Evolutionary conservation across 2,329 filamentous ascomycete species (phyloP), one percentile per base, ranked within the genome.

Genomic region (Colletotrichum abscissum): DNA sequence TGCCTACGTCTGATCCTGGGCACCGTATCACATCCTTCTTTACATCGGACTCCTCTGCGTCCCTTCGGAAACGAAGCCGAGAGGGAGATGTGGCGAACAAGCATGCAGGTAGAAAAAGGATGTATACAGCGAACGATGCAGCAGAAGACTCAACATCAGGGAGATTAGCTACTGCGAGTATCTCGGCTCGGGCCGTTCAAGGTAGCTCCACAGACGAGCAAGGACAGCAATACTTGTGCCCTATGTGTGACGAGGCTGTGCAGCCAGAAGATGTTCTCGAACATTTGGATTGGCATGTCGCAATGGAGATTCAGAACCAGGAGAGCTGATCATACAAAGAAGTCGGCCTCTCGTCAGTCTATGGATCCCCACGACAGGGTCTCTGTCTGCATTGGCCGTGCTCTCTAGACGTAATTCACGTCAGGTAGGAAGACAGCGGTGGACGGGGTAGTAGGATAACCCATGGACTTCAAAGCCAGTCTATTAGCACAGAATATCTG

Each of bases 401-500:
- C 33, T 12, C 33, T 12, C 1, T 12, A 12, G 33, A 35, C 1
- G 3, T 35, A 12, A 11, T 5, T 35, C 4, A 12, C 33, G 33
- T 5, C 11, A 35, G 33, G 33, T 35, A 35, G 11, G 33, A 12
- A 12, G 33, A 35, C 33, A 5, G 1, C 4, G 1, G 11, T 35
- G 33, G 33, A 35, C 33, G 33, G 11, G 33, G 11, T 12, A 35
- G 11, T 12, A 35, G 33, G 4, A 12, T 12, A 35, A 35, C 11
- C 0, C 11, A 35, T 12, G 8, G 6, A 49, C 4, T 8, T n/a
- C 3, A 3, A n/a, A n/a, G 19, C 42, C 19, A 7, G 42, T 9
- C 1, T 0, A n/a, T n/a, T 49, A 19, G 7, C 0, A n/a, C 42
- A 19, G 42, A 11, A 4, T 2, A 4, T 7, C 3, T 49, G 1